A percentile compares a stretch with the other conserved stretches of the same genome.
phyloP scores from a whole-genome alignment of 148 eudicot genomes.

The Oxyria digyna region DNA sequence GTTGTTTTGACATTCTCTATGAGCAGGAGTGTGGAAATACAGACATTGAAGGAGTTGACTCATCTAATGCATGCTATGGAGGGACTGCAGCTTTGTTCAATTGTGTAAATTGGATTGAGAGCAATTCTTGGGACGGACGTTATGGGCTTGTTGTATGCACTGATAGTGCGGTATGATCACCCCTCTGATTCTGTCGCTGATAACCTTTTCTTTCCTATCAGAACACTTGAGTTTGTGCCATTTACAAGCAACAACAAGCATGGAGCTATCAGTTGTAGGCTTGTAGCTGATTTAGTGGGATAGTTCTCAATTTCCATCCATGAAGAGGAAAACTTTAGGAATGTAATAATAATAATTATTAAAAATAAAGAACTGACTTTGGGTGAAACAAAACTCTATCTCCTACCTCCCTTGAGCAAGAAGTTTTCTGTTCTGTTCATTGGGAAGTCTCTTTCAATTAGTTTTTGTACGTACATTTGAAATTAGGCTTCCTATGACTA shows the following conservation, averaged over 20 bases:
- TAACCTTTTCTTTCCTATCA: neutral
- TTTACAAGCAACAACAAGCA: neutral
- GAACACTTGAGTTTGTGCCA: neutral
- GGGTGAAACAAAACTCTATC: neutral
- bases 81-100: conserved; percentile 96
- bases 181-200: neutral
- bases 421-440: neutral
- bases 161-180: conserved; percentile 80
- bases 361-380: neutral
- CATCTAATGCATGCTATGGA: conserved; percentile 97
- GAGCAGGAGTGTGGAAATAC: conserved; percentile 72
- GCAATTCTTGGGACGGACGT: conserved; percentile 96
- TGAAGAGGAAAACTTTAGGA: neutral
- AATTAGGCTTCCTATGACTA: neutral
- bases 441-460: neutral
- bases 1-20: conserved; percentile 12
- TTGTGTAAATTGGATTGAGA: conserved; percentile 97
- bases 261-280: neutral
- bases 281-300: neutral
- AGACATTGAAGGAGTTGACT: conserved; percentile 96
- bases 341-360: neutral
- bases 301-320: neutral
- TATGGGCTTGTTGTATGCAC: conserved; percentile 96
- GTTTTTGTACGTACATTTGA: neutral
- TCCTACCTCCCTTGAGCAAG: neutral